phyloP scores from a whole-genome alignment of 2,329 filamentous ascomycete species.

The Helicocarpus griseus region DNA sequence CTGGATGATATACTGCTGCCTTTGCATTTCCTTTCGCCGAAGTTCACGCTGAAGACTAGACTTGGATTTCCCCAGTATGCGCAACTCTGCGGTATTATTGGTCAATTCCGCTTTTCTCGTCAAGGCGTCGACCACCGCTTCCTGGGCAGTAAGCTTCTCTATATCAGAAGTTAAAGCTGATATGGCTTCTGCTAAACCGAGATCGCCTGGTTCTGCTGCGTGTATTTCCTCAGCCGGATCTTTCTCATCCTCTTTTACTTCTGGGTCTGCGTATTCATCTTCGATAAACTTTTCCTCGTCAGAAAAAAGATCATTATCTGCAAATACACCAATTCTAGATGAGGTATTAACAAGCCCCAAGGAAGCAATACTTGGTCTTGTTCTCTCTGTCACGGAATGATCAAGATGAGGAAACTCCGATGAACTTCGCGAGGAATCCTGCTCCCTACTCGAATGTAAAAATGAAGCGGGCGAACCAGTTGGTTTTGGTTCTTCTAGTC shows the following conservation, averaged over 20 bases:
- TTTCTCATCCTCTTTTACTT: constrained; percentile 46
- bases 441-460: constrained; percentile 46
- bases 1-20: constrained; percentile 93
- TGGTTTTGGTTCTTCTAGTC: constrained; percentile 26
- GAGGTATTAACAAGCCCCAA: constrained; percentile 81
- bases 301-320: constrained; percentile 84
- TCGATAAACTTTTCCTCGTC: constrained; percentile 79
- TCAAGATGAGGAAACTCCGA: constrained; percentile 45
- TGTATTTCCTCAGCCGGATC: constrained; percentile 74
- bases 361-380: constrained; percentile 81
- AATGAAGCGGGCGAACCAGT: constrained; percentile 36
- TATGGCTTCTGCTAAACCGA: constrained; percentile 89
- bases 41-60: constrained; percentile 88
- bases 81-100: constrained; percentile 87
- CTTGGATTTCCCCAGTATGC: constrained; percentile 88
- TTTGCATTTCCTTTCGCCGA: constrained; percentile 84
- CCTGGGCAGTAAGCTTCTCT: constrained; percentile 76
- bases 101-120: constrained; percentile 92
- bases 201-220: constrained; percentile 86
- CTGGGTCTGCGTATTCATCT: constrained; percentile 71
- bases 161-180: constrained; percentile 81
- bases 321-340: constrained; percentile 83
- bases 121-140: constrained; percentile 82
- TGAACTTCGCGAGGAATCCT: constrained; percentile 53
- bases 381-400: constrained; percentile 35